Conservation (phyloP, 1,139 yeast genomes). For the Candida smagusa region DNA sequence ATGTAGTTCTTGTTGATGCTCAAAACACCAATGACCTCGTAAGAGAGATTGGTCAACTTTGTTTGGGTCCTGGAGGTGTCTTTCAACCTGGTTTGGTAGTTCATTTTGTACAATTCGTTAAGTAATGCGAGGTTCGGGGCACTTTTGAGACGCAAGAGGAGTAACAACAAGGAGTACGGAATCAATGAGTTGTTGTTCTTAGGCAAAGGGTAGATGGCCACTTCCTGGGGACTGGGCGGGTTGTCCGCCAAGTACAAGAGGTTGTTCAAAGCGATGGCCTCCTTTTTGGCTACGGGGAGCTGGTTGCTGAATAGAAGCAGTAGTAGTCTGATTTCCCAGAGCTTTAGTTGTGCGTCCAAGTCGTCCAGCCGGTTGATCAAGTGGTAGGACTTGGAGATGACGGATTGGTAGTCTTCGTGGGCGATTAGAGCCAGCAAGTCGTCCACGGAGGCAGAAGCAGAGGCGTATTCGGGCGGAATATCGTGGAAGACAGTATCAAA, state of each 20-base stretch:
- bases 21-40: slow-evolving; percentile 31
- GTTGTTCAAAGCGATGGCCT: slow-evolving; percentile 39
- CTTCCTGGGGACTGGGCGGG: slow-evolving; percentile 9
- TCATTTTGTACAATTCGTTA: slow-evolving; percentile 40
- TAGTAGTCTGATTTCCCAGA: slow-evolving; percentile 40
- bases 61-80: slow-evolving; percentile 8
- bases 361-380: slow-evolving; percentile 11
- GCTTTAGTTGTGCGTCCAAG: slow-evolving; percentile 12
- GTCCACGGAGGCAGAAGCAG: neutral
- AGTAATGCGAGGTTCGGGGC: slow-evolving; percentile 33
- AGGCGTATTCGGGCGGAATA: neutral
- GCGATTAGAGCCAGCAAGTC: neutral
- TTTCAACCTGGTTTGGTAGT: slow-evolving; percentile 34
- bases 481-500: slow-evolving; percentile 5
- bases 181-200: slow-evolving; percentile 27
- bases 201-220: slow-evolving; percentile 35
- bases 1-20: slow-evolving; percentile 29
- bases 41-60: slow-evolving; percentile 29
- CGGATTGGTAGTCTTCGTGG: slow-evolving; percentile 9
- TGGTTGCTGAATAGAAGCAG: slow-evolving; percentile 30
- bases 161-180: slow-evolving; percentile 22
- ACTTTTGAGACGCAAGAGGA: slow-evolving; percentile 37
- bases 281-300: slow-evolving; percentile 32
- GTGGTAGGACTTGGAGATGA: slow-evolving; percentile 16
- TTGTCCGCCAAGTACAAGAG: slow-evolving; percentile 34